phyloP scores from a whole-genome alignment of 2,329 filamentous ascomycete genomes.

The Hypoxylon sp. region DNA sequence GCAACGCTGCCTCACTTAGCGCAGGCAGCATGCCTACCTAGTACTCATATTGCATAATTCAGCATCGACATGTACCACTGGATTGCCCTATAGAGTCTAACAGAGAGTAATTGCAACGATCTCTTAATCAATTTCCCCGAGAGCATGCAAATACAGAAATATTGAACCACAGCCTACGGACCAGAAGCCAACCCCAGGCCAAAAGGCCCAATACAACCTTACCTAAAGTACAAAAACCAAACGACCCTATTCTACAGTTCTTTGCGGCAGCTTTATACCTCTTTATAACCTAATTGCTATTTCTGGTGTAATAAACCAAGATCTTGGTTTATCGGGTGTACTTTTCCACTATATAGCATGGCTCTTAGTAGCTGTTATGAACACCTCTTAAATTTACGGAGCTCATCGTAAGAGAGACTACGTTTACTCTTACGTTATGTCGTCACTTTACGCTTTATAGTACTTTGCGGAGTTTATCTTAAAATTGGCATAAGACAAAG shows the following conservation, averaged over 20 bases:
- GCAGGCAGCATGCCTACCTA: not conserved
- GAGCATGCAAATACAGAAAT: no score
- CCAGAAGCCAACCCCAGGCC: no score
- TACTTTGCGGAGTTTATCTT: not conserved
- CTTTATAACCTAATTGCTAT: not conserved
- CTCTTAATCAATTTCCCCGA: no score
- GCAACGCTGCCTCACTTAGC: constrained; percentile 8
- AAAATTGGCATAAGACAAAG: not conserved
- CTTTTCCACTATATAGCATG: not conserved
- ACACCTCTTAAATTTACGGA: not conserved
- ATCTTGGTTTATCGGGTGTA: not conserved
- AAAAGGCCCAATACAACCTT: no score
- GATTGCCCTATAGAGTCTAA: no score
- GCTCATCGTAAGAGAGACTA: not conserved
- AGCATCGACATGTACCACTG: not conserved
- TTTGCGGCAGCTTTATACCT: no score
- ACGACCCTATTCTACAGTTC: no score
- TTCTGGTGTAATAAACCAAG: not conserved
- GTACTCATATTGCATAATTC: constrained; percentile 6
- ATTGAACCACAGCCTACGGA: no score
- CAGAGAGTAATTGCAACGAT: no score
- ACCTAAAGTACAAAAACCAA: no score
- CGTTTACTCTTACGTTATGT: not conserved
- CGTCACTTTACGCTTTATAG: not conserved
- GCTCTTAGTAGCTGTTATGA: not conserved